Evolutionary conservation across 441 rosid genomes (phyloP).

Genomic region (Brassica balearica): DNA sequence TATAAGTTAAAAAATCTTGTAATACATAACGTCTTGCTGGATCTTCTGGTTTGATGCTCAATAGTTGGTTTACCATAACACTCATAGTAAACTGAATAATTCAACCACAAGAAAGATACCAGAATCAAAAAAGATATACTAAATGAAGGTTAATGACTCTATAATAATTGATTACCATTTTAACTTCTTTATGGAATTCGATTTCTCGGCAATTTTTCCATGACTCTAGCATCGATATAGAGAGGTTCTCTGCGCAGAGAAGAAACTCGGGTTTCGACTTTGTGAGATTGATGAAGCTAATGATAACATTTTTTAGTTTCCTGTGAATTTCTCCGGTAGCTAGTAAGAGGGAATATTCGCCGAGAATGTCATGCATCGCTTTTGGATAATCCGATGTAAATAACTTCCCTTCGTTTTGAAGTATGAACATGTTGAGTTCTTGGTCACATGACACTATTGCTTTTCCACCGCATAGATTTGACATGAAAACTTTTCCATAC

Average conservation of each 20-base stretch:
- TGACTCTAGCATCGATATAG: conserved; percentile 63
- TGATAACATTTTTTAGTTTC: conserved; percentile 51
- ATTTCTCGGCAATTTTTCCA: conserved; percentile 59
- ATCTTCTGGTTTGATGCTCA: conserved; percentile 75
- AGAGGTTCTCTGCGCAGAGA: conserved; percentile 51
- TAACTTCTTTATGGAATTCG: conserved; percentile 61
- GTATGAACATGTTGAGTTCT: conserved; percentile 78
- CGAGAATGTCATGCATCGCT: conserved; percentile 80
- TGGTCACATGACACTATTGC: conserved; percentile 83
- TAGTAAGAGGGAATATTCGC: conserved; percentile 39
- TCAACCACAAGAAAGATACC: conserved; percentile 1
- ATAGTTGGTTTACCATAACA: conserved; percentile 70
- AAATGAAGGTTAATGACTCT: too few relatives aligned
- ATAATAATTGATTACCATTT: conserved; percentile 48
- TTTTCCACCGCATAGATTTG: conserved; percentile 80
- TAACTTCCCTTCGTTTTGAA: conserved; percentile 79
- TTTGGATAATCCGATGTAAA: conserved; percentile 75
- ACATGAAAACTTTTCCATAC: conserved; percentile 79
- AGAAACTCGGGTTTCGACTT: conserved; percentile 58
- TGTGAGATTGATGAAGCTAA: conserved; percentile 54
- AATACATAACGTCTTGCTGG: conserved; percentile 56
- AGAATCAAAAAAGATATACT: neutral
- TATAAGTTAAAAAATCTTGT: conserved; percentile 68
- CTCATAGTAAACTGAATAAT: conserved; percentile 61
- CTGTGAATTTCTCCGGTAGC: conserved; percentile 69